phyloP scores from a whole-genome alignment of 495 filamentous ascomycete genomes.

The Lentithecium fluviatile region DNA sequence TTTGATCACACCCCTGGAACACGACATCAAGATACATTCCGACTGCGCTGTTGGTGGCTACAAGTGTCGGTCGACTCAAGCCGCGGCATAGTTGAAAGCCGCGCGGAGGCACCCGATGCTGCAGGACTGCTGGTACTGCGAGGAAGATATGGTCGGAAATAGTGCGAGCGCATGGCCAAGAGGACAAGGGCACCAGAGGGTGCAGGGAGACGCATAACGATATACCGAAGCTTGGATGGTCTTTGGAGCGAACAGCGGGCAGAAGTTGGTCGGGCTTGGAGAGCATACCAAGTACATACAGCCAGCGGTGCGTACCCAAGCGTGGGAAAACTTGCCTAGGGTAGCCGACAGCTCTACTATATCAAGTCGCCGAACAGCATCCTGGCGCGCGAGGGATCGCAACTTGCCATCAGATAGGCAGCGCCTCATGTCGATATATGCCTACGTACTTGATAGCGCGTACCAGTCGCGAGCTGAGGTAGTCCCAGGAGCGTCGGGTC shows the following conservation, averaged over 20 bases:
- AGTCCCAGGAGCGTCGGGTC: conserved; percentile 28
- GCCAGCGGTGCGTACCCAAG: conserved; percentile 16
- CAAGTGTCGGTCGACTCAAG: too few relatives aligned
- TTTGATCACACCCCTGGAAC: too few relatives aligned
- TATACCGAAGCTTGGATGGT: too few relatives aligned
- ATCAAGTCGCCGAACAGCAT: conserved; percentile 18
- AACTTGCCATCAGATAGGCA: conserved; percentile 53
- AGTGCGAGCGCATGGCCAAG: background rate
- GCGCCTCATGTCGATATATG: conserved; percentile 66
- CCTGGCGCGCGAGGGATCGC: conserved; percentile 46
- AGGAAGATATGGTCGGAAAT: background rate
- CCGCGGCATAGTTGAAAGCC: too few relatives aligned
- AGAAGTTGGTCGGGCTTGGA: conserved; percentile 1
- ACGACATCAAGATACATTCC: too few relatives aligned
- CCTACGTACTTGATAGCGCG: conserved; percentile 65
- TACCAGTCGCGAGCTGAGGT: conserved; percentile 43
- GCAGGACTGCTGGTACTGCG: too few relatives aligned
- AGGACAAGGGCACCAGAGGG: too few relatives aligned
- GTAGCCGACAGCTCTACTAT: conserved; percentile 29
- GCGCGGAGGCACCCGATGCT: too few relatives aligned
- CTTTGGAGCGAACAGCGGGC: background rate
- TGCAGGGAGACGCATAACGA: too few relatives aligned
- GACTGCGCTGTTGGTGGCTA: background rate
- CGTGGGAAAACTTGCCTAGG: conserved; percentile 7
- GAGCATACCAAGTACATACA: conserved; percentile 28